Evolutionary conservation across 2,329 filamentous ascomycete genomes (phyloP).

Genomic region (Beauveria varroae): DNA sequence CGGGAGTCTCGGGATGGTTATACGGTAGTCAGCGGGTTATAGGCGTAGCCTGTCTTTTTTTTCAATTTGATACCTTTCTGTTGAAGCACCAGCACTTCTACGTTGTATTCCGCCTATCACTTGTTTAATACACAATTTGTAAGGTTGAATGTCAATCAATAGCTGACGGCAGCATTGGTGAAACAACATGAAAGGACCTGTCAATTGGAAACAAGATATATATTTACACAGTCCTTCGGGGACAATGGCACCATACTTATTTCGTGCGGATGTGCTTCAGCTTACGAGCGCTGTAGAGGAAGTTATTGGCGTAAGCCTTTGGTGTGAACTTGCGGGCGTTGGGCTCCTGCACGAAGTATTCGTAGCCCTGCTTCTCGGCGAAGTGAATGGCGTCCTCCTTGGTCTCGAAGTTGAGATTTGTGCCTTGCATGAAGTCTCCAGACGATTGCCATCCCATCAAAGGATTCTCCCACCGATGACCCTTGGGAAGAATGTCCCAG

Average conservation of each 20-base stretch:
- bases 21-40: not conserved
- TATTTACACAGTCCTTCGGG: slow-evolving; percentile 10
- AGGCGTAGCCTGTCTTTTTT: not conserved
- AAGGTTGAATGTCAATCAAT: not conserved
- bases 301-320: slow-evolving; percentile 97
- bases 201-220: not conserved
- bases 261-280: slow-evolving; percentile 82
- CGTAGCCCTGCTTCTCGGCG: slow-evolving; percentile 97
- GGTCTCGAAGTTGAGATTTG: slow-evolving; percentile 77
- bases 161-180: too few relatives aligned
- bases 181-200: not conserved
- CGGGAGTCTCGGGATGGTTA: slow-evolving; percentile 10
- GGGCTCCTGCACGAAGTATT: slow-evolving; percentile 97
- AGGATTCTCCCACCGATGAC: slow-evolving; percentile 96
- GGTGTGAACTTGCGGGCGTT: slow-evolving; percentile 78
- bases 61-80: not conserved
- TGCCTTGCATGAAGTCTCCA: slow-evolving; percentile 90
- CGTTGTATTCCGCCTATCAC: not conserved
- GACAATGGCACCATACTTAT: slow-evolving; percentile 33
- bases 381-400: slow-evolving; percentile 95
- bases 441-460: slow-evolving; percentile 99
- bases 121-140: too few relatives aligned
- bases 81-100: not conserved
- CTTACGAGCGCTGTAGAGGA: slow-evolving; percentile 76
- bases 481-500: slow-evolving; percentile 89